Conservation (phyloP, 2,329 filamentous ascomycete species). For the Hypoxylon rubiginosum region DNA sequence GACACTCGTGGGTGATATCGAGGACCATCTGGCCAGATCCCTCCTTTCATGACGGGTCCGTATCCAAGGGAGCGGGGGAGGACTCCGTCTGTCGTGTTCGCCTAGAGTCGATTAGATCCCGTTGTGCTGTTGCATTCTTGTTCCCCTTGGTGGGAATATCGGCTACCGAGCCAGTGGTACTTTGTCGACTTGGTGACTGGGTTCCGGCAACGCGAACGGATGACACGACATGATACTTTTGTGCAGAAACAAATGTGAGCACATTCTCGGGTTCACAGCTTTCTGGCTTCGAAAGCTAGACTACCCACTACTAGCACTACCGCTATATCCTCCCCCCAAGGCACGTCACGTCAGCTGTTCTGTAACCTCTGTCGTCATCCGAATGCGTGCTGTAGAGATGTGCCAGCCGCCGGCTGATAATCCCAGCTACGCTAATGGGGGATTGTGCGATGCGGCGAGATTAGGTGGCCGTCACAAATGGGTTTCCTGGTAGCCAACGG, state of each 20-base stretch:
- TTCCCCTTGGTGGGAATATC: constrained; percentile 19
- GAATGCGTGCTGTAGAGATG: constrained; percentile 24
- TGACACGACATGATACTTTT: constrained; percentile 34
- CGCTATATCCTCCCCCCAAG: constrained; percentile 1
- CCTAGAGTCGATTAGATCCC: constrained; percentile 37
- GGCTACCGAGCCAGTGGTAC: constrained; percentile 36
- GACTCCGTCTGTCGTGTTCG: constrained; percentile 25
- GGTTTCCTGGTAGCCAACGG: constrained; percentile 39
- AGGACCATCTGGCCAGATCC: constrained; percentile 26
- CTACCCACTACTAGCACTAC: neutral
- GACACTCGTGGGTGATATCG: constrained; percentile 16
- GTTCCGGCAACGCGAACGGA: constrained; percentile 30
- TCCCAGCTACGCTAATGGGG: constrained; percentile 26
- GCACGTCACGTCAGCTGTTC: constrained; percentile 43
- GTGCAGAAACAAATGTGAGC: constrained; percentile 36
- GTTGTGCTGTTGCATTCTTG: constrained; percentile 23
- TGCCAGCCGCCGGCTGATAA: constrained; percentile 23
- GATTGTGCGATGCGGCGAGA: constrained; percentile 45
- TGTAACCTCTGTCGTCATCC: constrained; percentile 43
- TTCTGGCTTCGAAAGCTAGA: constrained; percentile 23
- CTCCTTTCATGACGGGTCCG: constrained; percentile 8
- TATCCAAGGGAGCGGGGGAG: constrained; percentile 26
- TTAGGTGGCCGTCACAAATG: constrained; percentile 42
- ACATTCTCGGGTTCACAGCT: constrained; percentile 41
- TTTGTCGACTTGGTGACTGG: constrained; percentile 30